Evolutionary conservation across 2,329 filamentous ascomycete genomes (phyloP), one percentile per base, ranked within the genome.

Genomic region (Botrytis galanthina): DNA sequence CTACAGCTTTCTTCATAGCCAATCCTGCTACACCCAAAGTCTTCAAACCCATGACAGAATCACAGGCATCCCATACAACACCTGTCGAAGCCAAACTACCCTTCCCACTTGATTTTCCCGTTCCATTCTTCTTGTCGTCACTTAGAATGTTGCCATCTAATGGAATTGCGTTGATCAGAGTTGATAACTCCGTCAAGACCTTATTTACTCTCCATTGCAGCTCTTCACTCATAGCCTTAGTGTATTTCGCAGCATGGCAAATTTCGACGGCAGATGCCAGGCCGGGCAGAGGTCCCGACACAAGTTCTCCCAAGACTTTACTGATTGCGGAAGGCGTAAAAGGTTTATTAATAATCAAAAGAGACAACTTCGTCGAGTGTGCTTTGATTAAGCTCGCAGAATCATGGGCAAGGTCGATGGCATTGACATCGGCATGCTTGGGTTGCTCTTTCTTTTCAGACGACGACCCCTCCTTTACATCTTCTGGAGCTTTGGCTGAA

Each of bases 281-380:
- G 4, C 89, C 92, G 0, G 93, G 92, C 0, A 97, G 85, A n/a
- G 93, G 89, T 0, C 90, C 90, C 20, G 88, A 86, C 35, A 91
- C 87, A n/a, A 97, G 86, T 73, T 94, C 90, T 48, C 88, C 86
- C 7, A 98, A 84, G 22, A 97, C 89, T 37, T 87, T 90, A 16
- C 83, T 84, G 48, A 97, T 86, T 8, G 93, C 95, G 0, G 91
- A 90, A 0, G 93, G 90, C 0, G 94, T 96, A 77, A 97, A 97
- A 0, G 95, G 95, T 29, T 93, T 88, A 79, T 93, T 97, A 79
- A 97, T 92, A 1, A 96, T 88, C 20, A 98, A 87, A 0, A 98
- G 90, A 0, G 93, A 95, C 39, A 98, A 86, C 76, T 97, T 97
- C 9, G 94, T 97, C 2, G 91, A 89, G 80, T 98, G 94, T 0